A percentile compares a stretch with the other conserved stretches of the same genome.
Conservation (phyloP, 352 stramenopile species). For the Globisporangium iwayamae region DNA sequence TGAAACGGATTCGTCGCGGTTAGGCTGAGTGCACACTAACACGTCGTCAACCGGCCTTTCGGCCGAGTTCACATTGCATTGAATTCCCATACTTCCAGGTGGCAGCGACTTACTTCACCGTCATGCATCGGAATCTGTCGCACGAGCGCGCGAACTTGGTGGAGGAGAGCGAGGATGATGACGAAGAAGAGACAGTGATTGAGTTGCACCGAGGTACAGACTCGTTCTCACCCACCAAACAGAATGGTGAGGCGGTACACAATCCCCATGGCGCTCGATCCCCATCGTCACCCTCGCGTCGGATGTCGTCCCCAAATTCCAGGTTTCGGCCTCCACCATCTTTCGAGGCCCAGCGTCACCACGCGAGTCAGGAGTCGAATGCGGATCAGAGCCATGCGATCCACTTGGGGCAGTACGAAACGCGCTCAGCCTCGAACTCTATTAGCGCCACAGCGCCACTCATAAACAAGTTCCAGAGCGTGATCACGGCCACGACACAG, state of each 20-base stretch:
- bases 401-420: conserved; percentile 9
- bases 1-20: not conserved
- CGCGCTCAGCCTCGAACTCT: conserved; percentile 1
- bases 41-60: not conserved
- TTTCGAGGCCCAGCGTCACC: not conserved
- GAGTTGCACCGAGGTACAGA: conserved; percentile 21
- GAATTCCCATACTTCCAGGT: too few species aligned
- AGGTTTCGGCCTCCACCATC: not conserved
- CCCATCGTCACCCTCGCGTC: not conserved
- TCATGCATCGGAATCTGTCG: not conserved
- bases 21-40: not conserved
- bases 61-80: not conserved
- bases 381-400: conserved; percentile 13
- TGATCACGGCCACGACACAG: conserved; percentile 24
- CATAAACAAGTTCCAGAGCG: conserved; percentile 22
- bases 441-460: conserved; percentile 10
- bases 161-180: conserved; percentile 22
- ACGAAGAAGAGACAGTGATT: conserved; percentile 37
- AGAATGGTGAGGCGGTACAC: not conserved
- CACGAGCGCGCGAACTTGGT: conserved; percentile 13
- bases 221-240: conserved; percentile 17
- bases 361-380: not conserved
- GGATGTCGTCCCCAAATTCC: not conserved
- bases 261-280: not conserved
- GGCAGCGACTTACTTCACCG: not conserved